Base-by-base conservation (phyloP, 73 alveolate species). In the Paramecium tetraurelia region DNA sequence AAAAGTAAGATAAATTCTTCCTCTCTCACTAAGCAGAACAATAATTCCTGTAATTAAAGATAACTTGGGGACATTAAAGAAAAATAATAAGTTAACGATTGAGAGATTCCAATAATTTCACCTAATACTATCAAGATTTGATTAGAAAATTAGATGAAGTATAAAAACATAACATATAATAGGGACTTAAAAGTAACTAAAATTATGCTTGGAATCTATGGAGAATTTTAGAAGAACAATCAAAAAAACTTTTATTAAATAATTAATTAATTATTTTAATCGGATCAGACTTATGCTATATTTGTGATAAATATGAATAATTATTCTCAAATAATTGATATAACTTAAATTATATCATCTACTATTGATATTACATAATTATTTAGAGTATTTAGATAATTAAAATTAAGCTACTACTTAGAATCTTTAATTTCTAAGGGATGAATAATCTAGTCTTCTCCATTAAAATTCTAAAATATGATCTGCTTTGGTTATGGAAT, bases 191-290 rank as follows among this genome's bases (percentile, higher is more conserved):
- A 48, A 80, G 38, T 18, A 80, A 80, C 11, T 12, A 44, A 14
- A 38, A 2, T 20, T 46, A 80, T 22, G 41, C 57, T 80, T 80
- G 90, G 90, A 38, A 38, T 21, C 24, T 80, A 12, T 80, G 76
- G 90, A 80, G 75, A 48, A 80, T 80, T 18, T 80, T 80, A 44
- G 90, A 80, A 8, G 90, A 80, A 38, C n/a, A 75, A 75, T 35
- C 87, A 9, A 29, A 75, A 35, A 75, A 33, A 22, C 84, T 63
- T 22, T n/a, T 53, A 53, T 18, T 53, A 53, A 53, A 53, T 53
- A 53, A 53, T 53, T 53, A 53, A 53, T 53, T 53, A 53, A 53
- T 53, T 53, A 53, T 53, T 53, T 18, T 53, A 35, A 53, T 53
- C 31, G 69, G 69, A 53, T 53, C 69, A 53, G 69, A 53, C 69